These are phyloP conservation scores for Aspergillus avenaceus DNA, from an alignment of 495 filamentous ascomycete genomes.

Conservation along the genomic window DNA sequence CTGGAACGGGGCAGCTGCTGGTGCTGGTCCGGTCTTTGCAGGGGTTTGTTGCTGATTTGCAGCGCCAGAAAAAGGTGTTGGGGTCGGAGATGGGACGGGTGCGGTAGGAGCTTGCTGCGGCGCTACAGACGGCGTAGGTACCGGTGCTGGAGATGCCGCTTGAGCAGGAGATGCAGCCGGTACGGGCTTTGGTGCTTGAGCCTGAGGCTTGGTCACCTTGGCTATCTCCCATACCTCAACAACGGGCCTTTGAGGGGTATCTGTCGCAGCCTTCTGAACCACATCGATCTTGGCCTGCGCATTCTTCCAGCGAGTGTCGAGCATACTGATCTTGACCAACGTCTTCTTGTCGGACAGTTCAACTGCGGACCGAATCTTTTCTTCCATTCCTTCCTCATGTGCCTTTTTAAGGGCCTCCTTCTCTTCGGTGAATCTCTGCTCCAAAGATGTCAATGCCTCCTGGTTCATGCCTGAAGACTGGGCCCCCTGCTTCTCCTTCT, in stretches of 20 bases:
- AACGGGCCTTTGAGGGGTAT: constrained; percentile 80
- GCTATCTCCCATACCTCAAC: constrained; percentile 80
- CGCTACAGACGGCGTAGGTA: constrained; percentile 7
- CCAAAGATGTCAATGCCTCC: constrained; percentile 31
- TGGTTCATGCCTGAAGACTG: constrained; percentile 20
- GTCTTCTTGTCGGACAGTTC: constrained; percentile 57
- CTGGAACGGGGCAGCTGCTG: constrained; percentile 8
- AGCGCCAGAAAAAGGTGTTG: constrained; percentile 9
- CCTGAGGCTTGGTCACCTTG: constrained; percentile 59
- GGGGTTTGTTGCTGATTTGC: constrained; percentile 11
- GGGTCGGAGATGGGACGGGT: constrained; percentile 9
- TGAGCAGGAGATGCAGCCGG: constrained; percentile 27
- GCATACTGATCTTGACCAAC: constrained; percentile 71
- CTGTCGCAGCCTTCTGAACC: constrained; percentile 71
- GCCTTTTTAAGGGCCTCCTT: constrained; percentile 63
- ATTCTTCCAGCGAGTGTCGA: constrained; percentile 61
- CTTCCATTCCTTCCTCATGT: constrained; percentile 31
- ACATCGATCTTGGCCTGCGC: constrained; percentile 69
- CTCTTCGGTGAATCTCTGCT: constrained; percentile 50
- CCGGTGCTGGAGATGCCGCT: constrained; percentile 23
- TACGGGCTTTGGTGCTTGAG: constrained; percentile 31
- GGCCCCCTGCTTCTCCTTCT: constrained; percentile 52
- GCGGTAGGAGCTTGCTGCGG: constrained; percentile 24
- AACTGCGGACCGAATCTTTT: constrained; percentile 42
- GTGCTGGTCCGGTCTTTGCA: constrained; percentile 1